phyloP scores from a whole-genome alignment of 1,284 basidiomycete genomes.

The Sanghuangporus sanghuang region DNA sequence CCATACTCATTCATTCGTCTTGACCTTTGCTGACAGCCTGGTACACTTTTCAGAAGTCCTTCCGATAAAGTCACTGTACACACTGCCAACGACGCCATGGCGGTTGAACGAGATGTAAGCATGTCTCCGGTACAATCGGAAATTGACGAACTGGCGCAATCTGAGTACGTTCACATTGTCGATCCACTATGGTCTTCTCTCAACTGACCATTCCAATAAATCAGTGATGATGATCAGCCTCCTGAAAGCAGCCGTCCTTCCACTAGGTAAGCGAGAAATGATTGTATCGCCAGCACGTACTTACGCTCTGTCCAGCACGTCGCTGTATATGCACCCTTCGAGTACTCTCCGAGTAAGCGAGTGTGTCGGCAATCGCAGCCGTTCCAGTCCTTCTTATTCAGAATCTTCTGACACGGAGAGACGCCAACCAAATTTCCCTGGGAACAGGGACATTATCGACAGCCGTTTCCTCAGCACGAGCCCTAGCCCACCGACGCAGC shows the following conservation, averaged over 20 bases:
- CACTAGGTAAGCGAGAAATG: background rate
- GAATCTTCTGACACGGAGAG: slow-evolving; percentile 14
- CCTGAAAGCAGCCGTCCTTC: slow-evolving; percentile 2
- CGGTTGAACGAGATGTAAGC: background rate
- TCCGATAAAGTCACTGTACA: background rate
- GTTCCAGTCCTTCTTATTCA: background rate
- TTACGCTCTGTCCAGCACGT: background rate
- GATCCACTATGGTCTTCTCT: background rate
- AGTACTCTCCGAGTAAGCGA: background rate
- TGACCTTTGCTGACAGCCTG: background rate
- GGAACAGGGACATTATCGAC: slow-evolving; percentile 16
- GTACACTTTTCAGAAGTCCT: background rate
- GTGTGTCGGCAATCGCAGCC: background rate
- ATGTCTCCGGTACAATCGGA: slow-evolving; percentile 12
- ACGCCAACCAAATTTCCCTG: slow-evolving; percentile 14
- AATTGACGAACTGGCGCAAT: slow-evolving; percentile 8
- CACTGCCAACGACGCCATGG: background rate
- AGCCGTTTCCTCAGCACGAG: background rate
- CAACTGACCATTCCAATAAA: background rate
- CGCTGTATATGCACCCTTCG: too few species aligned
- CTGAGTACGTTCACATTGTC: slow-evolving; percentile 9
- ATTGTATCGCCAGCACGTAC: background rate
- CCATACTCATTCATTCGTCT: too few species aligned
- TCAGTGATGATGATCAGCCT: slow-evolving; percentile 5
- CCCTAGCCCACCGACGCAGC: slow-evolving; percentile 11